Evolutionary conservation across 345 rosid genomes (phyloP).

Genomic region (Arabis alpina): DNA sequence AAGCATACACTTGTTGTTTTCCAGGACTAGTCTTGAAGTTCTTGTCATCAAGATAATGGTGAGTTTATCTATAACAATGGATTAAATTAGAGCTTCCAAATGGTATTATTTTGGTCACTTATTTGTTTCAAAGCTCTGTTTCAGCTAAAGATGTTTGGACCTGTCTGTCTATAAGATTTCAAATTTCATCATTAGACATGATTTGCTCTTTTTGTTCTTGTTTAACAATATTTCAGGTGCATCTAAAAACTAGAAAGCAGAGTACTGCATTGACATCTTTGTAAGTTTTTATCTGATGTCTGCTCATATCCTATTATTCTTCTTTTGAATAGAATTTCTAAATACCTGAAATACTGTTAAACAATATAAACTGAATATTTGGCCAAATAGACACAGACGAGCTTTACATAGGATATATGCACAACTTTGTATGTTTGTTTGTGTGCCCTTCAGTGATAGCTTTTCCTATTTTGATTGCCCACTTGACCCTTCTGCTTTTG

Average conservation of each 20-base stretch:
- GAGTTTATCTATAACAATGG: too few relatives aligned
- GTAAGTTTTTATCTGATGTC: background rate
- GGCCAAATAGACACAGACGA: background rate
- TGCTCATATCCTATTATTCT: background rate
- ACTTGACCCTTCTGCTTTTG: slow-evolving; percentile 28
- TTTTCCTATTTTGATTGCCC: slow-evolving; percentile 5
- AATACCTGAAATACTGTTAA: background rate
- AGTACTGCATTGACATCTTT: slow-evolving; percentile 8
- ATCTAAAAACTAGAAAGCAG: background rate
- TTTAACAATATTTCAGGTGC: background rate
- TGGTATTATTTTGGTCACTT: too few relatives aligned
- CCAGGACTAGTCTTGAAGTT: background rate
- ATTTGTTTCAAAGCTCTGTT: background rate
- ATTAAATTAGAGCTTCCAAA: too few relatives aligned
- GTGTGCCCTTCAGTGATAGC: too few relatives aligned
- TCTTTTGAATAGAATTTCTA: background rate
- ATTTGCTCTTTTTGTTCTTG: background rate
- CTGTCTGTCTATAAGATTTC: slow-evolving; percentile 8
- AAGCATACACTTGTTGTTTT: background rate
- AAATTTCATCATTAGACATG: background rate
- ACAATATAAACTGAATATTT: background rate
- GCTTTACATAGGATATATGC: background rate
- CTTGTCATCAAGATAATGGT: background rate
- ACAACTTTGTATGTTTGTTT: too few relatives aligned
- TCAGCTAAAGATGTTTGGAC: background rate